phyloP scores from a whole-genome alignment of 176 grass and related monocot genomes.

The Elaeis guineensis region DNA sequence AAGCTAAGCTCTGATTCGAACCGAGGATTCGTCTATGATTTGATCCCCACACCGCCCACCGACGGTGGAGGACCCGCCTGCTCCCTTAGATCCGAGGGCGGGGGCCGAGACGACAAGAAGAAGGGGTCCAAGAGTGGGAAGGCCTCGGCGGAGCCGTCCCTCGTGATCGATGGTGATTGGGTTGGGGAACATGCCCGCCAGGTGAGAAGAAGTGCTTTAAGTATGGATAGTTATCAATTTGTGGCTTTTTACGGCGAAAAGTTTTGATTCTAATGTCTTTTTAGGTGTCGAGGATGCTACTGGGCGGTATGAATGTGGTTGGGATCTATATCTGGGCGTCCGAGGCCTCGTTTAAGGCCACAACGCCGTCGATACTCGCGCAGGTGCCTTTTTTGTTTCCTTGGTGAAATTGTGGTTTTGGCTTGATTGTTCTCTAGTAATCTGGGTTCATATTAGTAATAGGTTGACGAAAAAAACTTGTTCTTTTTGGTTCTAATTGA shows the following conservation, averaged over 20 bases:
- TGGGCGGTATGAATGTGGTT: slow-evolving; percentile 76
- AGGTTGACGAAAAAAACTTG: too few species aligned
- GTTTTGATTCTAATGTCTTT: background rate
- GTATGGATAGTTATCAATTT: too few species aligned
- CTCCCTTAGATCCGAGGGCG: slow-evolving; percentile 41
- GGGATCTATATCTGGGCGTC: slow-evolving; percentile 84
- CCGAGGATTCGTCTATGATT: slow-evolving; percentile 65
- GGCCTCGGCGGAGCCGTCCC: slow-evolving; percentile 30
- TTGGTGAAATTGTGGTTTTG: background rate
- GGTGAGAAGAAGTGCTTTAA: slow-evolving; percentile 20
- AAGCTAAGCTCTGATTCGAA: slow-evolving; percentile 67
- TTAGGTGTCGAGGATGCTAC: slow-evolving; percentile 77
- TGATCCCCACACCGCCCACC: slow-evolving; percentile 79
- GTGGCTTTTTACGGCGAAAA: too few species aligned
- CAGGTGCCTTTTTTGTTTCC: slow-evolving; percentile 32
- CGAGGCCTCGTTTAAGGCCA: slow-evolving; percentile 73
- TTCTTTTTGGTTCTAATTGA: too few species aligned
- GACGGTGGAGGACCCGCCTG: slow-evolving; percentile 54
- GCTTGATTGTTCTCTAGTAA: too few species aligned
- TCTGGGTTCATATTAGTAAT: too few species aligned
- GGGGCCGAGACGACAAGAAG: slow-evolving; percentile 27
- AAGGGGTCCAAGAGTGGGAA: slow-evolving; percentile 33
- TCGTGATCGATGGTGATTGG: slow-evolving; percentile 78
- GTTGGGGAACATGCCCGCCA: slow-evolving; percentile 80
- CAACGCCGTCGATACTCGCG: slow-evolving; percentile 44